These are phyloP conservation scores for Phytophthora pseudosyringae DNA, from an alignment of 352 stramenopile genomes.

Conservation along the genomic window DNA sequence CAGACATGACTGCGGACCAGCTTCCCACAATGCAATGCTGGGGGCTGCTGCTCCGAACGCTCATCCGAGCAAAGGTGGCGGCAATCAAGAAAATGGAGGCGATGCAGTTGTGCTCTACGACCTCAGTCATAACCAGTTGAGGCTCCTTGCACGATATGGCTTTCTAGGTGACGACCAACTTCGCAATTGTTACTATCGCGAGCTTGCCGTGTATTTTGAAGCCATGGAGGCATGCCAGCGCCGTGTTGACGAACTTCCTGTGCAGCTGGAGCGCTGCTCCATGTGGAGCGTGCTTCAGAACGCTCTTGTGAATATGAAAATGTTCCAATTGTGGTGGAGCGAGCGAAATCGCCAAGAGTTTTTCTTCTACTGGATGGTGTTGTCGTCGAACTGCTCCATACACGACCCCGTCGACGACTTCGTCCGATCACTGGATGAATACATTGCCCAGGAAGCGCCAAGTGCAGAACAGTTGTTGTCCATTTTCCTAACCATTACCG, in stretches of 20 bases:
- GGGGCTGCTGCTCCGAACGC: background rate
- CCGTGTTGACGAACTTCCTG: conserved; percentile 78
- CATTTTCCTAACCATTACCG: conserved; percentile 81
- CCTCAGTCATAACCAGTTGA: conserved; percentile 80
- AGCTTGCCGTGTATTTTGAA: conserved; percentile 80
- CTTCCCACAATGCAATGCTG: background rate
- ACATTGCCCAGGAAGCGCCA: conserved; percentile 64
- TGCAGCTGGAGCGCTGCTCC: conserved; percentile 78
- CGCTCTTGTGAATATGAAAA: conserved; percentile 83
- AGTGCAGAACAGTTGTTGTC: conserved; percentile 67
- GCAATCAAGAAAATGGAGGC: conserved; percentile 25
- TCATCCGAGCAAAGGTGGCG: conserved; percentile 11
- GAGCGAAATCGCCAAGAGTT: conserved; percentile 83
- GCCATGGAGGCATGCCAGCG: conserved; percentile 72
- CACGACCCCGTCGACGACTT: conserved; percentile 86
- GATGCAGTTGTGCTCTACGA: conserved; percentile 67
- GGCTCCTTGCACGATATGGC: conserved; percentile 72
- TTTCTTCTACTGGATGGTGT: conserved; percentile 80
- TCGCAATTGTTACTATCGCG: conserved; percentile 73
- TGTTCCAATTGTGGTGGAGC: conserved; percentile 88
- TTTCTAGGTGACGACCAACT: conserved; percentile 74
- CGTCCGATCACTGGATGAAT: conserved; percentile 80
- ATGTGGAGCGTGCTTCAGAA: conserved; percentile 73
- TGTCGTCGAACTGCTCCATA: conserved; percentile 64
- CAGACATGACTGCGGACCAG: conserved; percentile 56